phyloP scores from a whole-genome alignment of 306 rosid species.

The Trifolium repens region DNA sequence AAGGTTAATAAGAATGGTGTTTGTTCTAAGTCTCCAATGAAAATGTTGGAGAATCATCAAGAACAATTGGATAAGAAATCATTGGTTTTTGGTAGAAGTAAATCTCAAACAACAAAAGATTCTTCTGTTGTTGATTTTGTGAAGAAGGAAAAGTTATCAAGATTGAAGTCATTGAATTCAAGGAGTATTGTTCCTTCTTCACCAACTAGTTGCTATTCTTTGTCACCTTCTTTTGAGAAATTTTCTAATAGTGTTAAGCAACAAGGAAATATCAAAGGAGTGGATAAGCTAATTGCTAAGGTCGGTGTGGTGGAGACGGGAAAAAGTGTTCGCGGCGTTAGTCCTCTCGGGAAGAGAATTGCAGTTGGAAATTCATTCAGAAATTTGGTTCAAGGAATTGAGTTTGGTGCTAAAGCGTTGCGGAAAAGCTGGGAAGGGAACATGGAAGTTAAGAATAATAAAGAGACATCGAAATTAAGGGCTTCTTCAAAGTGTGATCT shows the following conservation, averaged over 20 bases:
- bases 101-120: conserved; percentile 57
- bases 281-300: conserved; percentile 49
- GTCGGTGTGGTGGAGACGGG: conserved; percentile 57
- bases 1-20: conserved; percentile 22
- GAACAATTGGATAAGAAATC: conserved; percentile 62
- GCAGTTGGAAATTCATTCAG: conserved; percentile 60
- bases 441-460: conserved; percentile 68
- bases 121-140: conserved; percentile 53
- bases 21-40: conserved; percentile 53
- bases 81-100: conserved; percentile 49
- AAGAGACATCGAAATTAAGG: conserved; percentile 67
- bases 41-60: conserved; percentile 55
- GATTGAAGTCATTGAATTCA: conserved; percentile 80
- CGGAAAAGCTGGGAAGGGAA: conserved; percentile 99
- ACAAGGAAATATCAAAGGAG: conserved; percentile 67
- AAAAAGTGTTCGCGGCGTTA: conserved; percentile 60
- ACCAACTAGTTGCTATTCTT: conserved; percentile 83
- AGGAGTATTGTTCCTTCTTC: conserved; percentile 77
- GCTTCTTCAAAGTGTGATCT: conserved; percentile 62
- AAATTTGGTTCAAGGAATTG: conserved; percentile 83
- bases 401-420: conserved; percentile 87
- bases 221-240: conserved; percentile 88
- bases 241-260: conserved; percentile 75
- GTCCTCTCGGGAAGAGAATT: conserved; percentile 62
- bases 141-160: conserved; percentile 68